These are phyloP conservation scores for Oryza officinalis DNA, from an alignment of 176 grass and related monocot genomes.

Conservation along the genomic window DNA sequence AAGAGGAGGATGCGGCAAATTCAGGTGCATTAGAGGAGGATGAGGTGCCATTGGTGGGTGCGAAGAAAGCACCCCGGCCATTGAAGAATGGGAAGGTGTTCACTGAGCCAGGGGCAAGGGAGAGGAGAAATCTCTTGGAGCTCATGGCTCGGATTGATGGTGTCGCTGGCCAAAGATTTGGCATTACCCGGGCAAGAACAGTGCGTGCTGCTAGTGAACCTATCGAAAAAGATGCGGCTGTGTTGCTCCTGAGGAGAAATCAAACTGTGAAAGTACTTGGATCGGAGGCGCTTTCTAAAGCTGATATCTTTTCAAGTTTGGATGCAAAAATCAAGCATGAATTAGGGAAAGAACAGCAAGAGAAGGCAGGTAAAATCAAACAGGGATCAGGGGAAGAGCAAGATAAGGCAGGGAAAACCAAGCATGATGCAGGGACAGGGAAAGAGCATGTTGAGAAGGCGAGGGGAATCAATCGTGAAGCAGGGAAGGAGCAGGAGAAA, in stretches of 20 bases:
- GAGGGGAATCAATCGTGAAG: not conserved
- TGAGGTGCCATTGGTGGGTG: constrained; percentile 45
- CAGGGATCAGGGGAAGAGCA: not conserved
- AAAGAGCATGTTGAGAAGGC: constrained; percentile 1
- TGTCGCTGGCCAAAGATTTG: constrained; percentile 51
- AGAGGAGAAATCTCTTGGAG: constrained; percentile 83
- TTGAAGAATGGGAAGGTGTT: constrained; percentile 56
- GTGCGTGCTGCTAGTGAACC: constrained; percentile 29
- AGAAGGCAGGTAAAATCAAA: constrained; percentile 6
- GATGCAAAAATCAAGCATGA: constrained; percentile 45
- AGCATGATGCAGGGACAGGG: constrained; percentile 17
- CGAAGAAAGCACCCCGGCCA: constrained; percentile 58
- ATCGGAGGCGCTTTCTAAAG: constrained; percentile 38
- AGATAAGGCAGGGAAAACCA: not conserved
- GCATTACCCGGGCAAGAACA: constrained; percentile 47
- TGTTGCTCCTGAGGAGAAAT: constrained; percentile 53
- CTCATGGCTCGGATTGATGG: constrained; percentile 78
- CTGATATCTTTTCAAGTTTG: constrained; percentile 22
- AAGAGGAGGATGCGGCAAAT: constrained; percentile 27
- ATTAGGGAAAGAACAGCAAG: constrained; percentile 17
- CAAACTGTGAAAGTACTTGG: constrained; percentile 51
- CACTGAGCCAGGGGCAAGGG: constrained; percentile 45
- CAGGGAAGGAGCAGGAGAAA: not conserved
- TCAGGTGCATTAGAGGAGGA: constrained; percentile 36
- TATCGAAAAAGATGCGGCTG: constrained; percentile 46